A percentile compares a stretch with the other conserved stretches of the same genome.
Evolutionary conservation across 2,329 filamentous ascomycete species (phyloP).

Genomic region (Nannizziopsis arthrosporioides): DNA sequence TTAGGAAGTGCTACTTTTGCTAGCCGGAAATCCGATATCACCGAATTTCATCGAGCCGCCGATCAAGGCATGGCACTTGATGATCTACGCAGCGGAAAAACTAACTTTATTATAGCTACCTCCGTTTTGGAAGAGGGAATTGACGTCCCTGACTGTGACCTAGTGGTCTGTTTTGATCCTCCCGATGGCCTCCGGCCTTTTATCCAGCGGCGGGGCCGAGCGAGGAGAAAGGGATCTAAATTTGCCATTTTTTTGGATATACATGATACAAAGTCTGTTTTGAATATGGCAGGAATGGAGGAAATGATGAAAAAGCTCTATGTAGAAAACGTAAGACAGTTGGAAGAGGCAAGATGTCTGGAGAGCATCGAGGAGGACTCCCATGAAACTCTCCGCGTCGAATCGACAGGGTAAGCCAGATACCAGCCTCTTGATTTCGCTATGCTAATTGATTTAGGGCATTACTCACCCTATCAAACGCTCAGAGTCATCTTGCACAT

Average conservation of each 20-base stretch:
- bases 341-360: conserved; percentile 36
- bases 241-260: conserved; percentile 41
- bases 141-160: conserved; percentile 51
- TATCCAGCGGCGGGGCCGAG: conserved; percentile 53
- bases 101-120: conserved; percentile 48
- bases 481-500: conserved; percentile 65
- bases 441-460: conserved; percentile 39
- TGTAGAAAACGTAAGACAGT: conserved; percentile 49
- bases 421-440: not conserved
- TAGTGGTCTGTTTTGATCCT: conserved; percentile 53
- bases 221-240: conserved; percentile 46
- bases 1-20: conserved; percentile 40
- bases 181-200: conserved; percentile 53
- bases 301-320: conserved; percentile 59
- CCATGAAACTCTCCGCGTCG: conserved; percentile 31
- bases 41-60: conserved; percentile 38
- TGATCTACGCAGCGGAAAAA: conserved; percentile 42
- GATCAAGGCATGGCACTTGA: conserved; percentile 42
- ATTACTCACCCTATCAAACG: conserved; percentile 59
- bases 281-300: conserved; percentile 57
- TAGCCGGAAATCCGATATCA: conserved; percentile 37
- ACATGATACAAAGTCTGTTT: conserved; percentile 24
- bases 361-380: conserved; percentile 40
- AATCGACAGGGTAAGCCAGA: conserved; percentile 32
- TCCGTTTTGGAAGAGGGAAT: conserved; percentile 51